Conservation (phyloP, 257 asterid genomes). For the Salvia rosmarinus region DNA sequence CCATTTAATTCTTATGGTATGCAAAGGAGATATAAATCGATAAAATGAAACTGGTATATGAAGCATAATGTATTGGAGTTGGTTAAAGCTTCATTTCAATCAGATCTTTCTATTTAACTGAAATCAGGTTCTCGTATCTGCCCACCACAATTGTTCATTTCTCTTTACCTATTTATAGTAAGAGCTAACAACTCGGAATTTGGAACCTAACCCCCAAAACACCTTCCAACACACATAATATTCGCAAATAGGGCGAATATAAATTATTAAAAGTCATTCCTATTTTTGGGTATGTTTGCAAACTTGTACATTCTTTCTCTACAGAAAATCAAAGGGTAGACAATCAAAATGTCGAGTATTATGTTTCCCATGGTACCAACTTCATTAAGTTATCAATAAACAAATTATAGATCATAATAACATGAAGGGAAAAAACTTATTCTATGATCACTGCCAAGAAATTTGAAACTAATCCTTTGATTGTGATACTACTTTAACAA, state of each 20-base stretch:
- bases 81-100: conserved; percentile 4
- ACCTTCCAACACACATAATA: not conserved
- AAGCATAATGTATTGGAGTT: not conserved
- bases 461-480: conserved; percentile 17
- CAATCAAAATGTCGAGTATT: conserved; percentile 12
- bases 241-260: not conserved
- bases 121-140: conserved; percentile 29
- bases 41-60: not conserved
- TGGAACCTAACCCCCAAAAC: conserved; percentile 21
- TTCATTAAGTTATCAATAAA: conserved; percentile 2
- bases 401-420: conserved; percentile 6
- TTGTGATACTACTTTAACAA: conserved; percentile 11
- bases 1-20: conserved; percentile 17
- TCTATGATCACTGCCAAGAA: conserved; percentile 19
- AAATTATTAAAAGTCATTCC: not conserved
- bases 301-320: conserved; percentile 17
- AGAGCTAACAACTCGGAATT: conserved; percentile 17
- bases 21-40: conserved; percentile 10
- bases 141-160: conserved; percentile 15
- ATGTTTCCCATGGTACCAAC: conserved; percentile 14
- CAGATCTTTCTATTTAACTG: not conserved
- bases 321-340: conserved; percentile 14
- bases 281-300: not conserved
- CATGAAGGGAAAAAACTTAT: not conserved
- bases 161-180: conserved; percentile 23